Percentiles rank a stretch among this genome's conserved stretches.
Evolutionary conservation across 495 filamentous ascomycete genomes (phyloP).

Genomic region (Sordaria brevicollis): DNA sequence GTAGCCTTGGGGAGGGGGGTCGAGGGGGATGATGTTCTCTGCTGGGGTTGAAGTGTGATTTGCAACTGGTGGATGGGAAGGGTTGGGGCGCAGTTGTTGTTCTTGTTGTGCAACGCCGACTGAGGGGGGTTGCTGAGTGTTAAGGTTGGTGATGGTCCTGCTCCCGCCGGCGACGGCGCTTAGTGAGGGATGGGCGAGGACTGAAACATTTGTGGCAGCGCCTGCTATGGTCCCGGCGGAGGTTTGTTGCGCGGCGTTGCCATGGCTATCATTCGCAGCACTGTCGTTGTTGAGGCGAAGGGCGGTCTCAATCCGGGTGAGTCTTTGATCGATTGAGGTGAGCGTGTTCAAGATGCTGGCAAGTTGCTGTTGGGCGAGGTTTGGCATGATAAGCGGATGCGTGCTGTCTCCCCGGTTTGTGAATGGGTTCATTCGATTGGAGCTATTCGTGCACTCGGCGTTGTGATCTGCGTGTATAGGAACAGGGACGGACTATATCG

Average conservation of each 20-base stretch:
- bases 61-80: not conserved
- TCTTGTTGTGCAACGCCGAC: not conserved
- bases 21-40: slow-evolving; percentile 18
- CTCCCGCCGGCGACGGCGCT: not conserved
- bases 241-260: not conserved
- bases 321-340: slow-evolving; percentile 24
- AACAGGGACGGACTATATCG: not conserved
- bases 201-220: not conserved
- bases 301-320: slow-evolving; percentile 20
- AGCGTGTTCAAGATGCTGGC: slow-evolving; percentile 18
- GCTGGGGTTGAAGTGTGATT: not conserved
- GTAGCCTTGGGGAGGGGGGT: slow-evolving; percentile 23
- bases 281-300: slow-evolving; percentile 5
- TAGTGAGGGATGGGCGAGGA: not conserved
- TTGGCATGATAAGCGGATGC: not conserved
- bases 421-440: not conserved
- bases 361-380: slow-evolving; percentile 12
- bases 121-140: not conserved
- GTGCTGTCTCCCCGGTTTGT: not conserved
- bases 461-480: not conserved
- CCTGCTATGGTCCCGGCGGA: not conserved
- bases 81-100: not conserved
- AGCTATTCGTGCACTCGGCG: not conserved
- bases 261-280: not conserved
- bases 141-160: not conserved